Base-by-base conservation (phyloP, 2,329 filamentous ascomycete species). In the Hymenoscyphus occultus region DNA sequence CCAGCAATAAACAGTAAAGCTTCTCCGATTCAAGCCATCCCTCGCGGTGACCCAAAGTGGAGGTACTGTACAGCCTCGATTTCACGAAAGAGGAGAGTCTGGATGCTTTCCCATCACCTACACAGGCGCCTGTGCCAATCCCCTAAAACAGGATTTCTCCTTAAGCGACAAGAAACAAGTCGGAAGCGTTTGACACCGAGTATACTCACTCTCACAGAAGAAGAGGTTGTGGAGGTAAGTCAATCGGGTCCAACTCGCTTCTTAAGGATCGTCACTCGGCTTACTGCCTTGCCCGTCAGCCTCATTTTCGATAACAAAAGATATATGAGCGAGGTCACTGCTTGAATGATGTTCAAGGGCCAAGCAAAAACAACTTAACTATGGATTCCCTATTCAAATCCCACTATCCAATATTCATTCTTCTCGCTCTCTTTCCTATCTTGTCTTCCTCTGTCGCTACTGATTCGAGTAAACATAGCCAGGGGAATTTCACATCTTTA, bases 401-500 rank as follows among this genome's bases (percentile, higher is more conserved):
- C 13, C 48, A 28, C 5, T 28, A 28, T 13, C 13, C 7, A 28
- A 54, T 28, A 10, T 12, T 54, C 19, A 19, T 54, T 54, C 12
- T 54, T 28, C 48, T 54, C 12, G 22, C 19, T 28, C 9, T 54
- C 10, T 22, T 54, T 14, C 48, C 48, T 12, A 22, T 12, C 19
- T 54, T 54, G 19, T 28, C 48, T 9, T 54, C 19, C 4, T 35
- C 42, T 19, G 22, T 22, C 22, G 39, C 39, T 12, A 39, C 19
- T 42, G 5, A 31, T 2, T 40, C 61, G 19, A 22, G 22, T 19
- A 28, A 54, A 48, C 61, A 59, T 10, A 48, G 39, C 12, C 48
- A 63, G 28, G 61, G 48, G 6, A 63, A 54, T 22, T 63, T 58
- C 54, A 48, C 51, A 12, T 63, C 61, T 28, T 39, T 63, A 39